A percentile compares a stretch with the other conserved stretches of the same genome.
These are phyloP conservation scores for Torulaspora delbrueckii DNA, from an alignment of 805 yeast species.

Conservation along the genomic window DNA sequence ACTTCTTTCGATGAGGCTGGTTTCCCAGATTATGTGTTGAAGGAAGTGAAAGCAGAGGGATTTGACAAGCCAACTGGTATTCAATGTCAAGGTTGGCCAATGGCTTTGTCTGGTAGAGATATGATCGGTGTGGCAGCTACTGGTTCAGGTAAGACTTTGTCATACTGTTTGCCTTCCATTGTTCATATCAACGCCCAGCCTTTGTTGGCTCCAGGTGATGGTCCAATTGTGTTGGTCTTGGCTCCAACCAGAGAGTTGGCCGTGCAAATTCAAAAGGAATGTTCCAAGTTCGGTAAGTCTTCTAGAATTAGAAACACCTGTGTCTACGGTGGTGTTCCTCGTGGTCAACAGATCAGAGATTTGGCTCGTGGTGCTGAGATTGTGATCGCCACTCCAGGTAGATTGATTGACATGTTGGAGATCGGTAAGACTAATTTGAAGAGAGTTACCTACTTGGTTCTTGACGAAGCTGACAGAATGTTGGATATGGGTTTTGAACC, in stretches of 20 bases:
- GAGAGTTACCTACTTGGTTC: slow-evolving; percentile 93
- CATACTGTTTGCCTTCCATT: slow-evolving; percentile 94
- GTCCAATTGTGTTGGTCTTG: slow-evolving; percentile 90
- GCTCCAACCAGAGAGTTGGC: slow-evolving; percentile 99
- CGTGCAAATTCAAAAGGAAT: slow-evolving; percentile 93
- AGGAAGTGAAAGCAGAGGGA: slow-evolving; percentile 85
- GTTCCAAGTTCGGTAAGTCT: slow-evolving; percentile 86
- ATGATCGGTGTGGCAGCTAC: slow-evolving; percentile 99
- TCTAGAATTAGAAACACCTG: slow-evolving; percentile 95
- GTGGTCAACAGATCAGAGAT: slow-evolving; percentile 96
- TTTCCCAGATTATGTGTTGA: slow-evolving; percentile 88
- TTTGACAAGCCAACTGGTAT: slow-evolving; percentile 93
- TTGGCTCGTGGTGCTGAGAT: slow-evolving; percentile 93
- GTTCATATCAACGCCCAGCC: slow-evolving; percentile 99
- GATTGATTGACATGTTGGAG: slow-evolving; percentile 96
- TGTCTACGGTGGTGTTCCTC: slow-evolving; percentile 99
- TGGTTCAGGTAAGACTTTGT: slow-evolving; percentile 97
- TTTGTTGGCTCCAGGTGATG: slow-evolving; percentile 86
- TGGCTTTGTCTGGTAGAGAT: slow-evolving; percentile 98
- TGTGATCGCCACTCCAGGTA: slow-evolving; percentile 97
- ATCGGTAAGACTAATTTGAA: slow-evolving; percentile 88
- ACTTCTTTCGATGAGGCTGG: slow-evolving; percentile 94
- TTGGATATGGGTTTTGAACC: slow-evolving; percentile 99
- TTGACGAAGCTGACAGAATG: slow-evolving; percentile 99
- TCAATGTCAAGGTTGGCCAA: slow-evolving; percentile 99